Evolutionary conservation across 2,329 filamentous ascomycete species (phyloP).

Genomic region (Didymellaceae sp.): DNA sequence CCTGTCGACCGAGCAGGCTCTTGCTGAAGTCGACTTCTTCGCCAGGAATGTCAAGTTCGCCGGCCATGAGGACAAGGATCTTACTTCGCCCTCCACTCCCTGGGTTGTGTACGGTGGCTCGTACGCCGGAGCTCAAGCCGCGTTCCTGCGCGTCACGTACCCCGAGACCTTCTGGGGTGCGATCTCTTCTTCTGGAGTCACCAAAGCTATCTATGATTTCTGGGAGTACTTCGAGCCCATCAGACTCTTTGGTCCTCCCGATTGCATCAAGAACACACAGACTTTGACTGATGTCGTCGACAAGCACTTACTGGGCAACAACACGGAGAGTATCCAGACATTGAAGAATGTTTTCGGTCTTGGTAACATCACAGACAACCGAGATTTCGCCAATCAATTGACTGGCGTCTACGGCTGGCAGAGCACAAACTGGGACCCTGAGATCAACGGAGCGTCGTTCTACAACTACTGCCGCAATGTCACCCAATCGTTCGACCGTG

Average conservation of each 20-base stretch:
- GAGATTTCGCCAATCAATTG: constrained; percentile 62
- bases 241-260: constrained; percentile 61
- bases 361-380: constrained; percentile 55
- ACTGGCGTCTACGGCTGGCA: constrained; percentile 61
- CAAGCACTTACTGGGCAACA: constrained; percentile 61
- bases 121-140: constrained; percentile 81
- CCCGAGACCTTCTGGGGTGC: constrained; percentile 79
- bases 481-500: constrained; percentile 56
- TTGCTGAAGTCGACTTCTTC: constrained; percentile 84
- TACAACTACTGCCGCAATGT: constrained; percentile 61
- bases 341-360: constrained; percentile 64
- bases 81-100: constrained; percentile 69
- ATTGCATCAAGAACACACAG: constrained; percentile 70
- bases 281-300: constrained; percentile 66
- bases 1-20: constrained; percentile 80
- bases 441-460: constrained; percentile 57
- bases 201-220: constrained; percentile 77
- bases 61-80: constrained; percentile 66
- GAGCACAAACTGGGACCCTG: constrained; percentile 63
- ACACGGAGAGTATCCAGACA: constrained; percentile 49
- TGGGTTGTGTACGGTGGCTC: constrained; percentile 85
- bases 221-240: constrained; percentile 70
- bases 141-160: constrained; percentile 77
- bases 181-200: constrained; percentile 82
- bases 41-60: constrained; percentile 73